Evolutionary conservation across 2,329 filamentous ascomycete genomes (phyloP), one percentile per base, ranked within the genome.

Genomic region (Albifimbria verrucaria): DNA sequence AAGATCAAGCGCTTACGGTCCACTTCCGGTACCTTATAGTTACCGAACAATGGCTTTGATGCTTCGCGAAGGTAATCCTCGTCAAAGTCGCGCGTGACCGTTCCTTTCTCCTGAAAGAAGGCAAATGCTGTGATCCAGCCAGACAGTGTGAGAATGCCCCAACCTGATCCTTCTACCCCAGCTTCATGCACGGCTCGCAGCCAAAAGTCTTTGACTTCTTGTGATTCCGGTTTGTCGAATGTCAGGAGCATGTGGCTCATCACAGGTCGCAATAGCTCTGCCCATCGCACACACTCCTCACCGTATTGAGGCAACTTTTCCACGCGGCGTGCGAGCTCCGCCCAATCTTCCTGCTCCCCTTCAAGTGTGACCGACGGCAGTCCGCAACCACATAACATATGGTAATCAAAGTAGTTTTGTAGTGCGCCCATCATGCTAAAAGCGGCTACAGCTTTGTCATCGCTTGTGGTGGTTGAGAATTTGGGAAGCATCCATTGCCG

Each of bases 311-410:
- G 45, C 0, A 80, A 57, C 50, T 69, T 70, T 9, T 77, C 67
- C 6, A 78, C 36, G 3, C 68, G 65, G 0, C 18, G 7, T 4
- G 66, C 53, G 1, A 73, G 62, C 2, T 56, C 24, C 21, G 66
- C 59, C 72, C 77, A 83, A 61, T 84, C 79, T 1, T 55, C 52
- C 12, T 67, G 59, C 39, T 76, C 69, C 2, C 80, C 80, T 0
- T 77, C 67, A 2, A 83, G 63, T 0, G 79, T 82, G 1, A 82
- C 77, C 0, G 72, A 73, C 0, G 80, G 81, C 2, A 83, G 66
- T 0, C 79, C 80, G 55, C 79, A 83, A 56, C 72, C 5, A 10
- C 11, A 15, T 3, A 7, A 4, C 6, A 24, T 26, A 3, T 7
- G 4, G 15, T 47, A 47, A 11, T 10, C 50, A 53, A 81, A 82